A percentile compares a stretch with the other conserved stretches of the same genome.
Conservation (phyloP, 169 alveolate species). For the Plasmodium gonderi region DNA sequence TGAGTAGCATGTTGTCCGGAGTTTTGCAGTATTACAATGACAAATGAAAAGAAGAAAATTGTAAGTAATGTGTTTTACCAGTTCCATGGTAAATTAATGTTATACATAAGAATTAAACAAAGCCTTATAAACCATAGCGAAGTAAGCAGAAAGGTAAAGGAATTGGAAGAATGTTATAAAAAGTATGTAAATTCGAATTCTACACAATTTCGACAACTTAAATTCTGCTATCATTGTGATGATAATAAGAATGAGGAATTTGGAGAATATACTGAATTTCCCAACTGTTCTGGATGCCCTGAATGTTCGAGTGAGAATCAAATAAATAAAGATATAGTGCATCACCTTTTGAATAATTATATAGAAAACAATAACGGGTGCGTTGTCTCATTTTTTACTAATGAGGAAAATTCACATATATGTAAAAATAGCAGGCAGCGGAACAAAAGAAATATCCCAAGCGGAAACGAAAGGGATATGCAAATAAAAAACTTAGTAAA, state of each 20-base stretch:
- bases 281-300: not conserved
- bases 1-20: not conserved
- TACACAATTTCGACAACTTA: conserved; percentile 2
- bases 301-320: conserved; percentile 21
- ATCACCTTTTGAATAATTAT: conserved; percentile 17
- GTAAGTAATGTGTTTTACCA: conserved; percentile 34
- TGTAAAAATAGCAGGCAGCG: not conserved
- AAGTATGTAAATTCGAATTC: not conserved
- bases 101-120: conserved; percentile 52
- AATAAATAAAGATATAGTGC: not conserved
- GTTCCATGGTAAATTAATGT: conserved; percentile 44
- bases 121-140: not conserved
- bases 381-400: conserved; percentile 38
- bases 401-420: not conserved
- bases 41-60: conserved; percentile 30
- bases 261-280: no score
- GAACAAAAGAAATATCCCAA: not conserved
- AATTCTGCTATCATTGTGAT: conserved; percentile 13
- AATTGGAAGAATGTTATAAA: not conserved
- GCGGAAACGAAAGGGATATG: not conserved
- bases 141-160: not conserved
- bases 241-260: not conserved
- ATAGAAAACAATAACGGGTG: conserved; percentile 22
- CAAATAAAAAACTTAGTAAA: conserved; percentile 12
- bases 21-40: conserved; percentile 13